Percentiles rank a stretch among this genome's conserved stretches.
Conservation (phyloP, 2,329 filamentous ascomycete species). For the Lecanoromycetidae sp. region DNA sequence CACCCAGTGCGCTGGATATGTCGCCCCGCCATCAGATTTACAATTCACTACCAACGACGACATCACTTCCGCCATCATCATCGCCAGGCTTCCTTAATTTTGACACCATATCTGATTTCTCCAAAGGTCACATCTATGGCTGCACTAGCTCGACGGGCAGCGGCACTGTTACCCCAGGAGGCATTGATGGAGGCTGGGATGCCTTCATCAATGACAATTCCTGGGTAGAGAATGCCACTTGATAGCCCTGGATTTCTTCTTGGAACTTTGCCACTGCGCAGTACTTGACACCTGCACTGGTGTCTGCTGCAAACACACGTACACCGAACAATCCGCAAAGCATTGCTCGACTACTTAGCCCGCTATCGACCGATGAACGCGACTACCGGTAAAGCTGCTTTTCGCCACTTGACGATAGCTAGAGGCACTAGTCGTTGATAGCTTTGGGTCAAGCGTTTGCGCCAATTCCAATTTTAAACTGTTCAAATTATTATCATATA, state of each 20-base stretch:
- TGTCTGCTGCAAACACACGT: background rate
- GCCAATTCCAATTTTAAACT: background rate
- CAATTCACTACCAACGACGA: slow-evolving; percentile 1
- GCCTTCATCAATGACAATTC: slow-evolving; percentile 18
- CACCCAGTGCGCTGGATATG: slow-evolving; percentile 28
- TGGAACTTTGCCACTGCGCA: background rate
- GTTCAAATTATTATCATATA: slow-evolving; percentile 1
- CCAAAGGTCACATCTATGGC: slow-evolving; percentile 6
- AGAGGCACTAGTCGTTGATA: too few relatives aligned
- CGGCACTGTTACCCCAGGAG: slow-evolving; percentile 17
- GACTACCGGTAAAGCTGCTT: too few relatives aligned
- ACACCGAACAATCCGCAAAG: background rate
- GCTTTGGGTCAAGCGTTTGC: too few relatives aligned
- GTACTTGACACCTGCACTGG: background rate
- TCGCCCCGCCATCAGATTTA: slow-evolving; percentile 12
- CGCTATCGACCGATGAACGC: too few relatives aligned
- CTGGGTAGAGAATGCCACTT: slow-evolving; percentile 17
- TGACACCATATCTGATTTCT: slow-evolving; percentile 12
- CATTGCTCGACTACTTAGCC: background rate
- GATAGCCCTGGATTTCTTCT: background rate
- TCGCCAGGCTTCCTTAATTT: slow-evolving; percentile 10
- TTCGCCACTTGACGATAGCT: too few relatives aligned
- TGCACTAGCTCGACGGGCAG: slow-evolving; percentile 15
- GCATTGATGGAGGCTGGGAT: slow-evolving; percentile 18
- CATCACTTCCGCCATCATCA: slow-evolving; percentile 9